Evolutionary conservation across 148 eudicot genomes (phyloP), one percentile per base, ranked within the genome.

Genomic region (Fallopia convolvulus): DNA sequence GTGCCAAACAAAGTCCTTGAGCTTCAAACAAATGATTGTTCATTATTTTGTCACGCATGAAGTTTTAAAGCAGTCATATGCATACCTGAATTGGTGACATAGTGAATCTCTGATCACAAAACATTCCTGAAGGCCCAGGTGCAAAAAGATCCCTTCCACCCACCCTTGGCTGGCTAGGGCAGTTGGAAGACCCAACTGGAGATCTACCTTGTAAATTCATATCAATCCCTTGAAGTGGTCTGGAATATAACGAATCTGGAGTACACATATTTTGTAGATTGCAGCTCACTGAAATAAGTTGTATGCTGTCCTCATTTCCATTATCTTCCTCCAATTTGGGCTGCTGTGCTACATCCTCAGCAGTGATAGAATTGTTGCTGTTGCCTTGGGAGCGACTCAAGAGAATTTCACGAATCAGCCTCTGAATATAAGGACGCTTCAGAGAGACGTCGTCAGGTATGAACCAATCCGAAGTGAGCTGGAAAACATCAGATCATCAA

Each of bases 381-480:
- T 70, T 78, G 71, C 80, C 88, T 66, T 75, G 79, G 53, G 85
- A 77, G 65, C 78, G 81, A 76, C 81, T 80, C 61, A 81, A 84
- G 30, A 94, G 88, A 41, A 94, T 90, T 78, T 84, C 83, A 83
- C 71, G 77, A 65, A 95, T 90, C 74, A 95, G 83, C 80, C 85
- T 91, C 86, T 89, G 86, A 66, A 95, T 92, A 77, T 75, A 39
- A 63, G 80, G 81, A 76, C 99, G 93, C 87, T 95, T 95, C 18
- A 91, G 85, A 70, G 93, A 95, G 63, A 93, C 92, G 80, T 95
- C 97, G 71, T 73, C 86, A 23, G 97, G 88, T 26, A 80, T 78
- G 81, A 95, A 95, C 99, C 99, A 95, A 80, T 92, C 83, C 14
- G 58, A 79, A 50, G 82, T 88, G 42, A 95, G 91, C 99, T 95